These are phyloP conservation scores for Drechmeria coniospora DNA, from an alignment of 2,329 filamentous ascomycete species.

Conservation along the genomic window DNA sequence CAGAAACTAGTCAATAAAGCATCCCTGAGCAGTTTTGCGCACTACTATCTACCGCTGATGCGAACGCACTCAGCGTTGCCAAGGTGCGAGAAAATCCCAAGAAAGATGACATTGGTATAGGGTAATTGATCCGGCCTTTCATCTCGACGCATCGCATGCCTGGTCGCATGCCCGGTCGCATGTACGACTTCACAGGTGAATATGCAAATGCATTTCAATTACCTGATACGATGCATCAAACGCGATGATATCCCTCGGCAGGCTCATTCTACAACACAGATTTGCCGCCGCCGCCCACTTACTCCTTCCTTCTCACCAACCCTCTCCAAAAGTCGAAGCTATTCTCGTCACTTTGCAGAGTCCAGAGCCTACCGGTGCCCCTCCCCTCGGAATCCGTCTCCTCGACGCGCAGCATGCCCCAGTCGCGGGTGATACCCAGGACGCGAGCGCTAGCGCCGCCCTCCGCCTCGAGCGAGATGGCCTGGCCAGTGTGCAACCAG, in stretches of 20 bases:
- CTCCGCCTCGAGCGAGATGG: conserved; percentile 63
- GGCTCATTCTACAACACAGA: neutral
- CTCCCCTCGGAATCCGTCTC: conserved; percentile 62
- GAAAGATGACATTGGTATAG: too few species aligned
- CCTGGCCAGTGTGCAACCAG: conserved; percentile 72
- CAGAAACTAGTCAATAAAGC: too few species aligned
- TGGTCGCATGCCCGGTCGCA: too few species aligned
- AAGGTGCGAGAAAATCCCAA: too few species aligned
- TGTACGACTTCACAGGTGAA: too few species aligned
- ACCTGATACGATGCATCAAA: neutral
- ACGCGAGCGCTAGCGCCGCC: conserved; percentile 62
- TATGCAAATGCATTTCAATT: too few species aligned
- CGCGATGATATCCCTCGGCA: neutral
- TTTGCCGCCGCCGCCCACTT: conserved; percentile 3
- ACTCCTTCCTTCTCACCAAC: conserved; percentile 65
- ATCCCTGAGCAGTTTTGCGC: too few species aligned
- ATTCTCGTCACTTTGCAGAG: conserved; percentile 89
- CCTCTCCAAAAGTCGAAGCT: conserved; percentile 97
- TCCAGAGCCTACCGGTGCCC: conserved; percentile 62
- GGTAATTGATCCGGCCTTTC: too few species aligned
- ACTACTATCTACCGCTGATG: too few species aligned
- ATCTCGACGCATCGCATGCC: too few species aligned
- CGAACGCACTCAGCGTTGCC: too few species aligned
- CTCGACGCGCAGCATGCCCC: conserved; percentile 73
- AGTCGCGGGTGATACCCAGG: conserved; percentile 80